Evolutionary conservation across 345 rosid genomes (phyloP).

Genomic region (Heritiera littoralis): DNA sequence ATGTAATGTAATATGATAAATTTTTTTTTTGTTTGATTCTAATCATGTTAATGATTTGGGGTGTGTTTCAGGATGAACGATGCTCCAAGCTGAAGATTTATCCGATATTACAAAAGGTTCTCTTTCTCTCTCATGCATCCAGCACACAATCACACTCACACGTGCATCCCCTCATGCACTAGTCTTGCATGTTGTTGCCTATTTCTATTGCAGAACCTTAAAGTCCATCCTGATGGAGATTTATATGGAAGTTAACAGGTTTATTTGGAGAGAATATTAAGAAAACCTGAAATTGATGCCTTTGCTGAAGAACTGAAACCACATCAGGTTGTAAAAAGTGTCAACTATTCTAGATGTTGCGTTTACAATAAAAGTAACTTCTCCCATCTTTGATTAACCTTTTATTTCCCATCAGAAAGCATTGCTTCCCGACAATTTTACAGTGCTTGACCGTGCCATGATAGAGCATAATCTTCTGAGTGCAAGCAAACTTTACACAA

Average conservation of each 20-base stretch:
- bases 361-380: slow-evolving; percentile 1
- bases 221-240: neutral
- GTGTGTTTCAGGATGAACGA: slow-evolving; percentile 79
- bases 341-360: slow-evolving; percentile 1
- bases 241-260: slow-evolving; percentile 52
- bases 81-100: slow-evolving; percentile 93
- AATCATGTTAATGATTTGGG: slow-evolving; percentile 23
- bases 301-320: slow-evolving; percentile 90
- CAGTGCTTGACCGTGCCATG: slow-evolving; percentile 96
- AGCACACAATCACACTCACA: neutral
- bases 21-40: neutral
- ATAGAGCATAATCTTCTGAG: slow-evolving; percentile 97
- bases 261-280: slow-evolving; percentile 88
- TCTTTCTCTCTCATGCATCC: slow-evolving; percentile 10
- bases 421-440: slow-evolving; percentile 86
- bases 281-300: slow-evolving; percentile 95
- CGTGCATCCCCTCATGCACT: neutral
- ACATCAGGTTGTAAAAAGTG: slow-evolving; percentile 65
- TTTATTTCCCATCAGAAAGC: slow-evolving; percentile 68
- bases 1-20: neutral
- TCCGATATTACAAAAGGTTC: slow-evolving; percentile 92
- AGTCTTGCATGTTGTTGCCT: neutral
- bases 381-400: slow-evolving; percentile 6
- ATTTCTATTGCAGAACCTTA: neutral
- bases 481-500: slow-evolving; percentile 96